Evolutionary conservation across 2,329 filamentous ascomycete species (phyloP), one percentile per base, ranked within the genome.

Genomic region (Phaeosphaeriaceae sp.): DNA sequence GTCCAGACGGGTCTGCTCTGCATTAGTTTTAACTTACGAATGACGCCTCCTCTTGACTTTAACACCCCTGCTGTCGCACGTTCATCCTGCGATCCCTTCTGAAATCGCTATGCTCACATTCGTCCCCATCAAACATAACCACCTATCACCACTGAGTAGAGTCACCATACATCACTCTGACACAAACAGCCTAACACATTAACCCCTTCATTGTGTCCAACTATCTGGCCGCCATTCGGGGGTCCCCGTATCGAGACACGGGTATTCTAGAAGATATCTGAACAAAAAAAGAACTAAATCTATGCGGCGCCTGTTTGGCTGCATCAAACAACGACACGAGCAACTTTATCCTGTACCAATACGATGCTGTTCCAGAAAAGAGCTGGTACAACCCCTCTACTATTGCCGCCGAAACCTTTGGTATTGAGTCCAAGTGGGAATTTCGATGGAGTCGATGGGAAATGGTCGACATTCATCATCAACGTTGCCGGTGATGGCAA

Each of bases 401-500:
- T 47, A 3, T 29, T 57, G 3, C 58, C 52, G 15, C 52, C 51
- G 5, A 33, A 28, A 7, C 64, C 65, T 2, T 45, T 48, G 11
- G 44, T 52, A 2, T 33, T 72, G 13, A 36, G 16, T 3, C 42
- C 68, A 0, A 69, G 47, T 43, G 62, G 62, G 6, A 15, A 35
- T 3, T 73, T 59, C 17, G 72, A 76, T 30, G 74, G 74, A 17
- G 70, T 73, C 42, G 75, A 77, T 52, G 75, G 75, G 1, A 61
- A 53, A 36, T 77, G 75, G 75, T 76, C 74, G 1, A 71, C 64
- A 1, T 77, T 77, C 48, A 48, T 48, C n/a, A 66, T 77, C 53
- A 72, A 73, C 28, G 55, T 76, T 1, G 75, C 74, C 9, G 63
- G 66, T 11, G 57, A 62, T 11, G 43, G 23, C 4, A 38, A 35